phyloP scores from a whole-genome alignment of 1,284 basidiomycete genomes.

The Pseudozyma sp. region DNA sequence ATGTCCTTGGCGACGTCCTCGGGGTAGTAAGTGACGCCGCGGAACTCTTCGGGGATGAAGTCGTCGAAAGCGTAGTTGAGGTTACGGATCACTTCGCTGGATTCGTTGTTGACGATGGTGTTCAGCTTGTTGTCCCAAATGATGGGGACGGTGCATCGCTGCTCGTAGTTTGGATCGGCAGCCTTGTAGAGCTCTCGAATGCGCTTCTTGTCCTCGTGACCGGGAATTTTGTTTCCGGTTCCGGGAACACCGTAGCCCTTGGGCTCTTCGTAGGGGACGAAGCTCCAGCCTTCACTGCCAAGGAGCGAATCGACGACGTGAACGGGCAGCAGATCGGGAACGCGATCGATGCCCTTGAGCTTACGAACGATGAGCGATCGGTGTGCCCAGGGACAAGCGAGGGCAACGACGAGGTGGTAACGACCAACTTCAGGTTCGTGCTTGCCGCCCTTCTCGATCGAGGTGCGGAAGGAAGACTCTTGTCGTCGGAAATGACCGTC shows the following conservation, averaged over 20 bases:
- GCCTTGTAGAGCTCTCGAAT: conserved; percentile 87
- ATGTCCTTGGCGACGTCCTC: conserved; percentile 78
- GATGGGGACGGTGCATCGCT: conserved; percentile 74
- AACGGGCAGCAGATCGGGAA: conserved; percentile 75
- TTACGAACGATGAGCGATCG: conserved; percentile 87
- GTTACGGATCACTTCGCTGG: conserved; percentile 79
- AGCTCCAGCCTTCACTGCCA: conserved; percentile 87
- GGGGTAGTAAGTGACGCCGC: conserved; percentile 75
- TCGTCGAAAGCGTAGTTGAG: conserved; percentile 75
- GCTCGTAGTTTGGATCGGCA: conserved; percentile 74
- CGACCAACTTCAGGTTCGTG: conserved; percentile 84
- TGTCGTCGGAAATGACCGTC: conserved; percentile 88
- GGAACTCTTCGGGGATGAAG: conserved; percentile 54
- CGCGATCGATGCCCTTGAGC: conserved; percentile 88
- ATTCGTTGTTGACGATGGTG: conserved; percentile 86
- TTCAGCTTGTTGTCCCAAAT: conserved; percentile 91
- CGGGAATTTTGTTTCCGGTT: conserved; percentile 60
- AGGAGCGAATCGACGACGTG: conserved; percentile 82
- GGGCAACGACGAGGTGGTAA: conserved; percentile 67
- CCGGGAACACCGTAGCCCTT: conserved; percentile 49
- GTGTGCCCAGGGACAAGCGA: conserved; percentile 84
- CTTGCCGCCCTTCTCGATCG: conserved; percentile 78
- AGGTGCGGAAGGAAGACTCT: conserved; percentile 78
- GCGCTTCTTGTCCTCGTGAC: conserved; percentile 73
- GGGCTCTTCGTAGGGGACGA: conserved; percentile 72